These are phyloP conservation scores for Coemansia aciculifera DNA, from an alignment of 192 early-diverging fungal species.

Conservation along the genomic window DNA sequence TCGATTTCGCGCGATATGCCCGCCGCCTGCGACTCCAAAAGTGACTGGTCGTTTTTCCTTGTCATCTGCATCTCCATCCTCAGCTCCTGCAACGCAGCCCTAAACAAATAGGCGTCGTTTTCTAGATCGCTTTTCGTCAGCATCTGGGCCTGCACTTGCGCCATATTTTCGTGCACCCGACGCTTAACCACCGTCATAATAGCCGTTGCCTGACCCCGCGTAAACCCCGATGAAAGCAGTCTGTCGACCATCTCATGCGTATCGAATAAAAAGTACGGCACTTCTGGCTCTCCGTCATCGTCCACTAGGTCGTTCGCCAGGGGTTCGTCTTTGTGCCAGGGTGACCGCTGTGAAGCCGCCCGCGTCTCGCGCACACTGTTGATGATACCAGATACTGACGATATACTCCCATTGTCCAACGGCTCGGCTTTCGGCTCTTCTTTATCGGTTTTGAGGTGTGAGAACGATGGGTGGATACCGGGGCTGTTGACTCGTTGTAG, in stretches of 20 bases:
- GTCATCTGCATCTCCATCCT: slow-evolving; percentile 74
- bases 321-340: slow-evolving; percentile 1
- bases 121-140: slow-evolving; percentile 80
- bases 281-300: background rate
- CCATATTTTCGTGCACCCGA: slow-evolving; percentile 49
- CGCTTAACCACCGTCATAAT: slow-evolving; percentile 77
- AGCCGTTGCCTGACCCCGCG: slow-evolving; percentile 68
- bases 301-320: background rate
- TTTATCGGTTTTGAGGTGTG: slow-evolving; percentile 10
- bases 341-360: slow-evolving; percentile 16
- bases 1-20: slow-evolving; percentile 78
- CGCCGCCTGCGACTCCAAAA: slow-evolving; percentile 71
- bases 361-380: slow-evolving; percentile 35
- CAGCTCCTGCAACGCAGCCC: slow-evolving; percentile 80
- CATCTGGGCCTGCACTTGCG: slow-evolving; percentile 48
- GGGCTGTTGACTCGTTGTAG: slow-evolving; percentile 49
- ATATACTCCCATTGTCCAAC: background rate
- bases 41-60: slow-evolving; percentile 73
- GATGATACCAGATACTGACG: slow-evolving; percentile 41
- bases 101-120: slow-evolving; percentile 82
- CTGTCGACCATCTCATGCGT: slow-evolving; percentile 72
- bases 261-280: slow-evolving; percentile 66
- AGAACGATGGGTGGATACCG: slow-evolving; percentile 12
- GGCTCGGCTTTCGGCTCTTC: background rate
- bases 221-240: slow-evolving; percentile 67